phyloP scores from a whole-genome alignment of 768 basidiomycete genomes.

The Suillus weaverae region DNA sequence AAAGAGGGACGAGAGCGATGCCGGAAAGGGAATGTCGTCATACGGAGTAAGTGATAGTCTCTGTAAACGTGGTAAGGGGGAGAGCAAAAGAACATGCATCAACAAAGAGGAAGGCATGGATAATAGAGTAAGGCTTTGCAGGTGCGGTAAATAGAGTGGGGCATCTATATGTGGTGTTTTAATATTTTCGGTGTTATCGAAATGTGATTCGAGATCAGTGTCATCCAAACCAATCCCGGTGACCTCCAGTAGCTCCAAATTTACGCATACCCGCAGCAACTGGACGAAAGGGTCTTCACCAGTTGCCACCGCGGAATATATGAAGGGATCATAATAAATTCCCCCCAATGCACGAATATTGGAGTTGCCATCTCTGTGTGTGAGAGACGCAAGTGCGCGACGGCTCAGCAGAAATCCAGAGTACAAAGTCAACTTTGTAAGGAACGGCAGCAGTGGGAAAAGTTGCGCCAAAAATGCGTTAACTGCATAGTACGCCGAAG shows the following conservation, averaged over 20 bases:
- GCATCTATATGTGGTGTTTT: constrained; percentile 32
- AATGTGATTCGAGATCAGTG: constrained; percentile 44
- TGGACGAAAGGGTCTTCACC: constrained; percentile 57
- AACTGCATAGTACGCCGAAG: constrained; percentile 47
- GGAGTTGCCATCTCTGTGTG: constrained; percentile 47
- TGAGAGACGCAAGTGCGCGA: constrained; percentile 53
- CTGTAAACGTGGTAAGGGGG: constrained; percentile 60
- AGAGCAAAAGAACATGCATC: constrained; percentile 55
- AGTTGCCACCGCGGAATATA: constrained; percentile 23
- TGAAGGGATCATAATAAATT: constrained; percentile 47
- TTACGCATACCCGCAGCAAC: constrained; percentile 53
- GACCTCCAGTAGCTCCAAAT: constrained; percentile 64
- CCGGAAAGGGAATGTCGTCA: constrained; percentile 61
- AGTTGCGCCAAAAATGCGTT: constrained; percentile 65
- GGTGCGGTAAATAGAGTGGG: constrained; percentile 50
- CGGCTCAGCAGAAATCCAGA: constrained; percentile 61
- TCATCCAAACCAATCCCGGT: constrained; percentile 60
- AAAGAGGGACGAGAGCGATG: constrained; percentile 57
- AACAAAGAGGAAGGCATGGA: constrained; percentile 69
- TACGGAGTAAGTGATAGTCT: constrained; percentile 75
- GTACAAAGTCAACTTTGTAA: constrained; percentile 53
- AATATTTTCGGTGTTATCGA: constrained; percentile 19
- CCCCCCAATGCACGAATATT: constrained; percentile 56
- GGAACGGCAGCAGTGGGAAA: constrained; percentile 68
- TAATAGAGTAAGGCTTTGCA: constrained; percentile 61